Percentiles rank a stretch among this genome's conserved stretches.
Conservation (phyloP, 176 grass and related monocot genomes). For the Eragrostis curvula region DNA sequence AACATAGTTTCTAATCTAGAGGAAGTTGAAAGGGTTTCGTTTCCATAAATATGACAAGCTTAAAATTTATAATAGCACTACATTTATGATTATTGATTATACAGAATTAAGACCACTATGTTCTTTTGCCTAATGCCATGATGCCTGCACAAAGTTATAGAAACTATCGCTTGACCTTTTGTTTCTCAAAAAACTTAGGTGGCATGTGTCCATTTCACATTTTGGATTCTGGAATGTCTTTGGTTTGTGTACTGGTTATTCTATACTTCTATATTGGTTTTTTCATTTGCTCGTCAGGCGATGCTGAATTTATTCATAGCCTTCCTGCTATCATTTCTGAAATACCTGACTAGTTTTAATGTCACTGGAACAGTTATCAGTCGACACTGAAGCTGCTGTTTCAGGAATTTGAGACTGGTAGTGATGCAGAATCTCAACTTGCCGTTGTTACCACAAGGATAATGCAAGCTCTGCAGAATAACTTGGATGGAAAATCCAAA, state of each 20-base stretch:
- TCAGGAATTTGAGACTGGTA: slow-evolving; percentile 77
- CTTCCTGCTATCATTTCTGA: slow-evolving; percentile 14
- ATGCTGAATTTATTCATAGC: background rate
- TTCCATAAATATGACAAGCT: background rate
- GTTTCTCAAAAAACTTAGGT: background rate
- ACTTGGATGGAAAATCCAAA: slow-evolving; percentile 90
- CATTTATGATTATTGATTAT: slow-evolving; percentile 20
- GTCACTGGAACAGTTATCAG: slow-evolving; percentile 72
- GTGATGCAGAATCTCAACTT: slow-evolving; percentile 84
- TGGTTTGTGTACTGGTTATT: slow-evolving; percentile 20
- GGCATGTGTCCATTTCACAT: background rate
- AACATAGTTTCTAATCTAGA: background rate
- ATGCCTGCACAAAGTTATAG: background rate
- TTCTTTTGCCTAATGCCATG: background rate
- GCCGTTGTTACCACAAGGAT: slow-evolving; percentile 86
- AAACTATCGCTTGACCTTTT: slow-evolving; percentile 2
- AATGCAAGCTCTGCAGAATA: slow-evolving; percentile 96
- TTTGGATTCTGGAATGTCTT: slow-evolving; percentile 23
- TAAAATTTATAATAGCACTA: background rate
- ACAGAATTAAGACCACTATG: background rate
- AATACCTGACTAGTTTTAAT: slow-evolving; percentile 36
- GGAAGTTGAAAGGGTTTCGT: slow-evolving; percentile 24
- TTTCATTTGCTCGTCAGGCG: slow-evolving; percentile 10
- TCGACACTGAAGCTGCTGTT: slow-evolving; percentile 88
- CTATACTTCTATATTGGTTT: background rate